Conservation (phyloP, 2,329 filamentous ascomycete genomes). For the Fusarium heterosporum region DNA sequence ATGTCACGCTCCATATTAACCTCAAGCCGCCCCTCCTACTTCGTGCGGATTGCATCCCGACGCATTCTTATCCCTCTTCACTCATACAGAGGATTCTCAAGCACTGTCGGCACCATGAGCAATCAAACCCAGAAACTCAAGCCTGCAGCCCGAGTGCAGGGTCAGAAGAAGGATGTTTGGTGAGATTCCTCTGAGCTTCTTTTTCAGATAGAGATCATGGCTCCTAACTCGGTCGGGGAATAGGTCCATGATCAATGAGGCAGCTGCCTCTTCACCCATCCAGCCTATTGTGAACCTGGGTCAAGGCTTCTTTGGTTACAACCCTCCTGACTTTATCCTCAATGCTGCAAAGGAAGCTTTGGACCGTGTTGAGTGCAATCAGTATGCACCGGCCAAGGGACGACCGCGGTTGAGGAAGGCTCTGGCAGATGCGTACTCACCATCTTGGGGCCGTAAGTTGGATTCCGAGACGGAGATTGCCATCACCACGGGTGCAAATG, state of each 20-base stretch:
- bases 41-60: constrained; percentile 35
- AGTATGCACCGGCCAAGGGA: constrained; percentile 97
- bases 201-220: background rate
- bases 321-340: constrained; percentile 90
- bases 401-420: constrained; percentile 92
- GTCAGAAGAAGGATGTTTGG: constrained; percentile 66
- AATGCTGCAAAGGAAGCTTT: constrained; percentile 91
- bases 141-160: constrained; percentile 63
- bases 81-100: constrained; percentile 34
- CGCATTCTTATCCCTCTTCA: constrained; percentile 36
- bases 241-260: constrained; percentile 76
- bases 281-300: constrained; percentile 75
- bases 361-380: constrained; percentile 94
- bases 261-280: constrained; percentile 70
- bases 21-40: constrained; percentile 32
- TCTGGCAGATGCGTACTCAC: constrained; percentile 90
- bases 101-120: constrained; percentile 54
- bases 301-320: constrained; percentile 87
- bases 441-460: constrained; percentile 83
- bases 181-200: constrained; percentile 46
- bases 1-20: constrained; percentile 48
- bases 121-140: constrained; percentile 58
- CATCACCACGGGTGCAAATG: constrained; percentile 92
- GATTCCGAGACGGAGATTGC: constrained; percentile 93
- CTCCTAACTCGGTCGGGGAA: constrained; percentile 11